A percentile compares a stretch with the other conserved stretches of the same genome.
Evolutionary conservation across 441 rosid genomes (phyloP).

Genomic region (Pelargonium cotyledonis): DNA sequence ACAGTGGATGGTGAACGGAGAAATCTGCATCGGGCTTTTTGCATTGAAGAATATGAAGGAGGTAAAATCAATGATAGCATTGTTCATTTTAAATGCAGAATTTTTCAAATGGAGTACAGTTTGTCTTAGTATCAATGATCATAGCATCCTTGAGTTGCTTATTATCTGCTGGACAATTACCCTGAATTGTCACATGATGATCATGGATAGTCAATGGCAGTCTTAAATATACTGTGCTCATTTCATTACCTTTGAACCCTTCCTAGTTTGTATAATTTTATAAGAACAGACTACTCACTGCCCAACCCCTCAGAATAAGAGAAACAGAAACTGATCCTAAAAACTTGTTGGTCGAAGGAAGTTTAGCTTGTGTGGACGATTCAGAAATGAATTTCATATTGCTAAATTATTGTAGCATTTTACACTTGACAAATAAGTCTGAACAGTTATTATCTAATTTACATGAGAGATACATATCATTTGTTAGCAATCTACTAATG

Average conservation of each 20-base stretch:
- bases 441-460: neutral
- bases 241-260: slow-evolving; percentile 1
- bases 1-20: slow-evolving; percentile 99
- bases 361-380: neutral
- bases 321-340: neutral
- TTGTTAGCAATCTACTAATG: neutral
- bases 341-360: neutral
- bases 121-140: slow-evolving; percentile 6
- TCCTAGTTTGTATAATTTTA: neutral
- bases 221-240: neutral
- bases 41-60: slow-evolving; percentile 77
- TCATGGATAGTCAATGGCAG: neutral
- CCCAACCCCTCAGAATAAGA: slow-evolving; percentile 7
- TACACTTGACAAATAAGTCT: neutral
- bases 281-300: neutral
- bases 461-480: neutral
- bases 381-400: neutral
- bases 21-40: slow-evolving; percentile 94
- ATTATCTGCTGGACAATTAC: neutral
- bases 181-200: neutral
- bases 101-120: neutral
- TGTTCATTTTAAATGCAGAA: slow-evolving; percentile 6
- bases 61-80: slow-evolving; percentile 38
- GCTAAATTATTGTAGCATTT: neutral
- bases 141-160: neutral